Percentiles rank a stretch among this genome's conserved stretches.
Conservation (phyloP, 768 basidiomycete genomes). For the Boletellus emodensis region DNA sequence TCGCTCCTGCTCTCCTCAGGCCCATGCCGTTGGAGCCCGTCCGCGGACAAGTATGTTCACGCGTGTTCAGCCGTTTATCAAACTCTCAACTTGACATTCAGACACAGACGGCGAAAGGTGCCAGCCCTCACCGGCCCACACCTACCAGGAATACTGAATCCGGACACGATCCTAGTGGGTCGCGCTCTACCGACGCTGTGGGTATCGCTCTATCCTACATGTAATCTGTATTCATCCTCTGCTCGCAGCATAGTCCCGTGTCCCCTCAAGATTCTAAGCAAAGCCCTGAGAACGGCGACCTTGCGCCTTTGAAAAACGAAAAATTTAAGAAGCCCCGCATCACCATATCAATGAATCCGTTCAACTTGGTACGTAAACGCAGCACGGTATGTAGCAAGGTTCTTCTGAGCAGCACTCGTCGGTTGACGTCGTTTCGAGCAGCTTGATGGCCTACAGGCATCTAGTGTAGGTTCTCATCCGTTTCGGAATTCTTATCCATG, state of each 20-base stretch:
- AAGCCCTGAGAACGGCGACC: not conserved
- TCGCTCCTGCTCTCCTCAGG: constrained; percentile 13
- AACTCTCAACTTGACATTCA: not conserved
- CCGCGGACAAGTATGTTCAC: constrained; percentile 11
- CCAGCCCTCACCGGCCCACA: not conserved
- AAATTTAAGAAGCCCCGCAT: not conserved
- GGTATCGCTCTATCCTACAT: not conserved
- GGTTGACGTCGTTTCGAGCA: not conserved
- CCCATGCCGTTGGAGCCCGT: constrained; percentile 10
- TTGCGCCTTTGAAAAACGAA: not conserved
- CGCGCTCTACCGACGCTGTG: not conserved
- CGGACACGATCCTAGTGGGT: not conserved
- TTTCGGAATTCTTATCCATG: not conserved
- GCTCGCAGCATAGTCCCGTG: not conserved
- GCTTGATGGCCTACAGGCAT: not conserved
- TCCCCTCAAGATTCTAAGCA: not conserved
- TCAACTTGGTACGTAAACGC: not conserved
- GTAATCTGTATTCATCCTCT: not conserved
- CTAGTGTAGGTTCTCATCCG: constrained; percentile 3
- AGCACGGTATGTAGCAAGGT: not conserved
- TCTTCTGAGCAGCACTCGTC: not conserved
- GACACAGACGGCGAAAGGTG: not conserved
- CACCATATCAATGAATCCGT: not conserved
- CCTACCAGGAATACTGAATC: not conserved
- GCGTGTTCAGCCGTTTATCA: not conserved